Evolutionary conservation across 1,284 basidiomycete species (phyloP).

Genomic region (Cystobasidium slooffiae): DNA sequence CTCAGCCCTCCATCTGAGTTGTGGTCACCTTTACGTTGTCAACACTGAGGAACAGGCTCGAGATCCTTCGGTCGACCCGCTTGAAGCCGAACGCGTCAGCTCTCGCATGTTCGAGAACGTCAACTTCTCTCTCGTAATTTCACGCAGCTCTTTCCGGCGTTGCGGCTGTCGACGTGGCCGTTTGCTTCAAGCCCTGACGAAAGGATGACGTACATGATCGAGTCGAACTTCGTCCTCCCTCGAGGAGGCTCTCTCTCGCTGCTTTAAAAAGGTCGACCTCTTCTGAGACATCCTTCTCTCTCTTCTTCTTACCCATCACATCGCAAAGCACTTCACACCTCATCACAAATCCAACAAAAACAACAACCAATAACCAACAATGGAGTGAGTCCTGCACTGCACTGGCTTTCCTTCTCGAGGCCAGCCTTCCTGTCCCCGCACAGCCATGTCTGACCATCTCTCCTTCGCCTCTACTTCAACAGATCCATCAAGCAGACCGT

Average conservation of each 20-base stretch:
- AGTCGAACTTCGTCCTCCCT: not conserved
- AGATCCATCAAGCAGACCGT: conserved; percentile 18
- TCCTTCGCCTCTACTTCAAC: not conserved
- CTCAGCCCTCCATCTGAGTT: too few species aligned
- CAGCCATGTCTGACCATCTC: too few species aligned
- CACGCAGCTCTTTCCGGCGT: too few species aligned
- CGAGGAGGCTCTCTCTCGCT: not conserved
- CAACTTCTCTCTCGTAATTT: too few species aligned
- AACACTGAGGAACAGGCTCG: too few species aligned
- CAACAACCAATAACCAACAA: not conserved
- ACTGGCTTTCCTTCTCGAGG: too few species aligned
- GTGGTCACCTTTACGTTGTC: too few species aligned
- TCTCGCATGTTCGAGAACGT: too few species aligned
- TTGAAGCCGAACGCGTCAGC: too few species aligned
- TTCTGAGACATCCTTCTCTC: not conserved
- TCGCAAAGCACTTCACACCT: not conserved
- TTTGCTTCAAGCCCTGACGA: not conserved
- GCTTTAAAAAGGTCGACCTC: not conserved
- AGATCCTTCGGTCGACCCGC: too few species aligned
- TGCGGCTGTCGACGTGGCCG: too few species aligned
- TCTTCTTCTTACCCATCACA: not conserved
- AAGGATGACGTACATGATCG: not conserved
- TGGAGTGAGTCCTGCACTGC: not conserved
- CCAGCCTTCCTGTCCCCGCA: too few species aligned
- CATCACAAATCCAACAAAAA: not conserved